Base-by-base conservation (phyloP, 805 yeast species). In the Ogataea trehalophila region DNA sequence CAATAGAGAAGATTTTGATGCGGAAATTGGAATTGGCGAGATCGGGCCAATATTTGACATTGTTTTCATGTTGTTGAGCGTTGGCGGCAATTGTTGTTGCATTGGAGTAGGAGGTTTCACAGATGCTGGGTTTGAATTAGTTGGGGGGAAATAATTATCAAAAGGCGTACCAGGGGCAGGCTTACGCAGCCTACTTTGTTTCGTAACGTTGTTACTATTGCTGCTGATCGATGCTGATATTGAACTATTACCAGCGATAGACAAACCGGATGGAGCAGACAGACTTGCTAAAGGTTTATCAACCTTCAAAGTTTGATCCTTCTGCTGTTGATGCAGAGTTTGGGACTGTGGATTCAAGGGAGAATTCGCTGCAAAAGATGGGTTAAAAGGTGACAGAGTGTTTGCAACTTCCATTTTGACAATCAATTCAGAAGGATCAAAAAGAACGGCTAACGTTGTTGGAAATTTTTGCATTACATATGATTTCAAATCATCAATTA, bases 401-500 rank as follows among this genome's bases (percentile, higher is more conserved):
- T 42, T 44, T 6, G 58, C 53, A 14, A 62, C 5, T 17, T 58
- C 62, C 31, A 63, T 33, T 42, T 60, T 60, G 50, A 81, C 61
- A 16, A 71, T 46, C 53, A 84, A 48, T 60, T 87, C 88, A 11
- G 95, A 80, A 8, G 95, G 82, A 68, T 89, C 89, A 59, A 74
- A 76, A 41, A 70, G 61, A 50, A 77, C 62, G 4, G 81, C 86
- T 47, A 85, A 60, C 2, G 87, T 75, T 49, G 85, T 80, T 46
- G 95, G 86, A 62, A 77, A 85, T 56, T 83, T 86, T 40, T 68
- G 68, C 35, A 82, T 65, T 1, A 91, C 74, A 49, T 80, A 74
- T 11, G 74, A 68, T 59, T 91, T 91, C 56, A 91, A 70, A 64
- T 92, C 96, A 63, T 91, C 98, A 5, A 91, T 76, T 1, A 90